Conservation (phyloP, 148 eudicot genomes). For the Nepenthes mirabilis region DNA sequence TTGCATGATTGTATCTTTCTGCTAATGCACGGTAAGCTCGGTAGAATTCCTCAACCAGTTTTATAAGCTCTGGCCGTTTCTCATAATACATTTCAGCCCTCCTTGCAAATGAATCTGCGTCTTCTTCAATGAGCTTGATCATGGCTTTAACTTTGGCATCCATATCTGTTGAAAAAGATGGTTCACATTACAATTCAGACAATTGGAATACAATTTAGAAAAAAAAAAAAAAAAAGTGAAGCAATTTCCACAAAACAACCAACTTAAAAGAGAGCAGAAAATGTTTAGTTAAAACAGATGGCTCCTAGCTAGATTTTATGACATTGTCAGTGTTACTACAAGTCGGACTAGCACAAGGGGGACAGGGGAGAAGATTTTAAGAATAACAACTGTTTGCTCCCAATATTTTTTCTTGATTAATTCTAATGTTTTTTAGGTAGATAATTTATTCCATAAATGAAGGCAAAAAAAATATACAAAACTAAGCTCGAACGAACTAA, state of each 20-base stretch:
- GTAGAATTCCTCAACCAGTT: slow-evolving; percentile 94
- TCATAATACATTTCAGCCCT: slow-evolving; percentile 98
- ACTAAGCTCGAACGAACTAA: too few species aligned
- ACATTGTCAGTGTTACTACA: too few species aligned
- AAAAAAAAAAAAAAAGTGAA: neutral
- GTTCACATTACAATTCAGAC: neutral
- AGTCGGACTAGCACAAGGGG: too few species aligned
- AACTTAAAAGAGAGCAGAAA: too few species aligned
- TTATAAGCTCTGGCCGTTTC: slow-evolving; percentile 96
- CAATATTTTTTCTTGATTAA: too few species aligned
- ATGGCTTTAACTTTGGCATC: slow-evolving; percentile 87
- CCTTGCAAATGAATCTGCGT: slow-evolving; percentile 98
- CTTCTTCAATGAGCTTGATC: slow-evolving; percentile 98
- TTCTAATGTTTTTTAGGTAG: too few species aligned
- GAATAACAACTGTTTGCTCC: too few species aligned
- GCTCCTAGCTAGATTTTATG: too few species aligned
- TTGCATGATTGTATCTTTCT: slow-evolving; percentile 88
- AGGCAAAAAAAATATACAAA: too few species aligned
- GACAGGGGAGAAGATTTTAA: too few species aligned
- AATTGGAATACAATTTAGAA: neutral
- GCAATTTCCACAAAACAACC: neutral
- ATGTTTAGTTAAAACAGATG: too few species aligned
- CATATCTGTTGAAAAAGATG: slow-evolving; percentile 44
- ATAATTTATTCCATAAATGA: too few species aligned
- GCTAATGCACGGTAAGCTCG: slow-evolving; percentile 96